phyloP scores from a whole-genome alignment of 495 filamentous ascomycete genomes.

The Penicillium desertorum region DNA sequence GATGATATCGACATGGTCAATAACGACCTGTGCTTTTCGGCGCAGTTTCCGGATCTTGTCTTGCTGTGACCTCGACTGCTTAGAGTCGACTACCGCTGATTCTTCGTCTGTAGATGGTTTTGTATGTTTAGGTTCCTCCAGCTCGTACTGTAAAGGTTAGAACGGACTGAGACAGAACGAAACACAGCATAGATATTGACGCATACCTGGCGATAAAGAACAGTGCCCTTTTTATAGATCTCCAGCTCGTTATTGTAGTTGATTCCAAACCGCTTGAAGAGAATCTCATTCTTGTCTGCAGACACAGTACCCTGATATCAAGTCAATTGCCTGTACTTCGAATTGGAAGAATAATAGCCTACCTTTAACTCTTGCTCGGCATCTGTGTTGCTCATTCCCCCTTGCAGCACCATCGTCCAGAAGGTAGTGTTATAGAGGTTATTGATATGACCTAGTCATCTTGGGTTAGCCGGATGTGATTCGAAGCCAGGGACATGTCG shows the following conservation, averaged over 20 bases:
- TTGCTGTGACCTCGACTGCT: constrained; percentile 68
- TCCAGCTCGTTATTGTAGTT: constrained; percentile 97
- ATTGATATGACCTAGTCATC: constrained; percentile 79
- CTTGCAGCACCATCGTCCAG: constrained; percentile 79
- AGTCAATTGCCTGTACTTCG: constrained; percentile 3
- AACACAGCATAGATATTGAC: neutral
- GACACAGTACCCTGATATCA: constrained; percentile 68
- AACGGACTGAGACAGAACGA: constrained; percentile 6
- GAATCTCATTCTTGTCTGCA: constrained; percentile 90
- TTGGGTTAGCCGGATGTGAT: neutral
- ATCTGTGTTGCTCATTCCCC: constrained; percentile 68
- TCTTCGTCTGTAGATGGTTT: constrained; percentile 17
- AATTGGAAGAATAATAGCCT: neutral
- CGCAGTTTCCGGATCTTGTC: constrained; percentile 76
- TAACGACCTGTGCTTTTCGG: constrained; percentile 70
- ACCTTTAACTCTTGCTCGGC: constrained; percentile 80
- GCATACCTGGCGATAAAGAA: constrained; percentile 79
- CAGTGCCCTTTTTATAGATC: constrained; percentile 89
- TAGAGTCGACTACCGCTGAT: constrained; percentile 16
- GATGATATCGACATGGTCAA: constrained; percentile 90
- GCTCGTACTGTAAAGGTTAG: constrained; percentile 38
- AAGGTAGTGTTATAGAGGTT: constrained; percentile 98
- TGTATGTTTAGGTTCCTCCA: constrained; percentile 33
- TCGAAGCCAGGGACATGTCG: neutral
- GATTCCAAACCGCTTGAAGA: constrained; percentile 84